Evolutionary conservation across 2,329 filamentous ascomycete species (phyloP).

Genomic region (Pseudonectria foliicola): DNA sequence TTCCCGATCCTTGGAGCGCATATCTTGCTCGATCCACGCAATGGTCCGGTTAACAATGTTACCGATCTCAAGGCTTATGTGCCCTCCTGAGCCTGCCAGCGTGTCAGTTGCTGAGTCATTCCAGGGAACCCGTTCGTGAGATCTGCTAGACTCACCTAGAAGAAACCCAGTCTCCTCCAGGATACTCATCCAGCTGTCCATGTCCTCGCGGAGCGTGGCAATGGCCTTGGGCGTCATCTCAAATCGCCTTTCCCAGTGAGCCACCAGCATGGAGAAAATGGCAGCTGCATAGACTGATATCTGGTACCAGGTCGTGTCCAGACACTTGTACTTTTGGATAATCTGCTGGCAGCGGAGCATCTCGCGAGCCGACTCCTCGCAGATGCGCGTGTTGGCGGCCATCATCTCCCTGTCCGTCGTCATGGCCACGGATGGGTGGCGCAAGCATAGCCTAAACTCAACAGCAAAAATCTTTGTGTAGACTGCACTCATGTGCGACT

Average conservation of each 20-base stretch:
- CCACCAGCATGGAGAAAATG: conserved; percentile 65
- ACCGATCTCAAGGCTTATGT: conserved; percentile 37
- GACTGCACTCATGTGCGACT: conserved; percentile 44
- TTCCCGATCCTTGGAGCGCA: conserved; percentile 28
- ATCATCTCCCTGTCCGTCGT: conserved; percentile 48
- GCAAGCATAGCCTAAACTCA: conserved; percentile 52
- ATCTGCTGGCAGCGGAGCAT: conserved; percentile 55
- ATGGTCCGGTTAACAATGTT: conserved; percentile 46
- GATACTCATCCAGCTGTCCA: conserved; percentile 62
- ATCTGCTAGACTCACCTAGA: conserved; percentile 47
- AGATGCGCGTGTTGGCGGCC: conserved; percentile 57
- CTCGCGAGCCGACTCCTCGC: conserved; percentile 57
- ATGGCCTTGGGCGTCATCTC: conserved; percentile 53
- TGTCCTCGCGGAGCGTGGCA: conserved; percentile 54
- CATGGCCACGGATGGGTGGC: conserved; percentile 55
- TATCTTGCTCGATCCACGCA: conserved; percentile 44
- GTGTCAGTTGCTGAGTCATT: conserved; percentile 10
- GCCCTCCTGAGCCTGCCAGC: conserved; percentile 35
- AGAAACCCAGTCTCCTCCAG: conserved; percentile 59
- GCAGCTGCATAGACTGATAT: conserved; percentile 65
- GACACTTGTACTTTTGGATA: conserved; percentile 55
- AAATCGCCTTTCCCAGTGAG: conserved; percentile 59
- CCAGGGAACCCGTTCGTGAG: neutral
- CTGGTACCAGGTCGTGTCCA: conserved; percentile 76
- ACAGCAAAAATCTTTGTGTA: conserved; percentile 47